Percentiles rank a stretch among this genome's conserved stretches.
phyloP scores from a whole-genome alignment of 23 red algal genomes.

The Agarophyton chilense region DNA sequence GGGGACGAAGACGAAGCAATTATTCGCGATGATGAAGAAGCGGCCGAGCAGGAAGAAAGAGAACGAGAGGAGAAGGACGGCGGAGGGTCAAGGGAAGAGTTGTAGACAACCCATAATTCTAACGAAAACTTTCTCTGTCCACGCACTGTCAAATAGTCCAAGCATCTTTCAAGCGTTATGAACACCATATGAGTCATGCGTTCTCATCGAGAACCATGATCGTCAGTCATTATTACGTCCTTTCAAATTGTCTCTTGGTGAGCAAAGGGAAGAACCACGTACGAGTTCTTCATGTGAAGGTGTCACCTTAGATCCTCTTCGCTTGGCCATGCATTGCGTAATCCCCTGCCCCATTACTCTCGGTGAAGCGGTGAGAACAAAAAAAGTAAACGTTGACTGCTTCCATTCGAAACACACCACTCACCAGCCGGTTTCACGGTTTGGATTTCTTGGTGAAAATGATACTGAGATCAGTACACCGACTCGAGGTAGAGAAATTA shows the following conservation, averaged over 20 bases:
- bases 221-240: too few species aligned
- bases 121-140: not conserved
- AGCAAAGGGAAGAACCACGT: not conserved
- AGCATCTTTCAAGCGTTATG: too few species aligned
- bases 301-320: not conserved
- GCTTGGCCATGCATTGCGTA: not conserved
- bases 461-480: too few species aligned
- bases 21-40: constrained; percentile 73
- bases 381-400: not conserved
- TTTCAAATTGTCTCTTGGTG: too few species aligned
- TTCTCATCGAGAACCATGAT: too few species aligned
- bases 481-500: not conserved
- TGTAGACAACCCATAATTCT: constrained; percentile 9
- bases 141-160: too few species aligned
- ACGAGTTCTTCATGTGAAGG: not conserved
- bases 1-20: constrained; percentile 76
- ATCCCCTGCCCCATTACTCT: not conserved
- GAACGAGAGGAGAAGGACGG: constrained; percentile 47
- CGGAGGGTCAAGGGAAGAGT: constrained; percentile 43
- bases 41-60: constrained; percentile 64
- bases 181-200: too few species aligned
- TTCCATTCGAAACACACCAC: not conserved
- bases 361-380: not conserved
- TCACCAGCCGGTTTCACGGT: too few species aligned
- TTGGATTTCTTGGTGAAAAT: too few species aligned